Base-by-base conservation (phyloP, 345 rosid genomes). In the Linum lewisii region DNA sequence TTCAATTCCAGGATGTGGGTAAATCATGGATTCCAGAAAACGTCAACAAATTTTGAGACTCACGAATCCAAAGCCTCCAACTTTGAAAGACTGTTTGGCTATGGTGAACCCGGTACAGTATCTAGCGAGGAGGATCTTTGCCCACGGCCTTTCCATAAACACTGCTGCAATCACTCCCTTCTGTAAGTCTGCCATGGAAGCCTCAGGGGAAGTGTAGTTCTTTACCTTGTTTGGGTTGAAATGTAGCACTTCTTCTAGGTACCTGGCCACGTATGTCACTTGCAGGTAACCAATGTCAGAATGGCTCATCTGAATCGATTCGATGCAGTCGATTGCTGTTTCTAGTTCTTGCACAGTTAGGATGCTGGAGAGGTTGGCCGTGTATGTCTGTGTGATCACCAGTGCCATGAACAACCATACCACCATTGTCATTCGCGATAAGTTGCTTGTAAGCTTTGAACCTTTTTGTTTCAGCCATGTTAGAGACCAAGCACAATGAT, bases 51-150 rank as follows among this genome's bases (percentile, higher is more conserved):
- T 3, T 53, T 54, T 10, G 34, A 37, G 18, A 19, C 47, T 65
- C 53, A 69, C 70, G 53, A 65, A 65, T 58, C 67, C 77, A 58
- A 57, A 52, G 26, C 69, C 69, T 60, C 69, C 72, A 14, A 70
- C 55, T 51, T 61, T 64, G 44, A 22, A 63, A 0, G 54, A 36
- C 18, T 66, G 62, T 5, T 66, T 64, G 4, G 55, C 63, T n/a
- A 16, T 19, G 24, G 52, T 32, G 20, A 67, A 63, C 11, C 60
- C 29, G 14, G 26, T 71, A 67, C 72, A 70, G 47, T 61, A 36
- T 52, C 19, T 70, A 3, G 72, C 65, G 0, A 64, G 32, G 20
- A 75, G 67, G 6, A 65, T 23, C 59, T 68, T 75, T 65, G 75
- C 65, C 22, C 11, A 5, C 4, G 75, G 65, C 6, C 11, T 60